Base-by-base conservation (phyloP, 768 basidiomycete species). In the Boletus pseudopeckii region DNA sequence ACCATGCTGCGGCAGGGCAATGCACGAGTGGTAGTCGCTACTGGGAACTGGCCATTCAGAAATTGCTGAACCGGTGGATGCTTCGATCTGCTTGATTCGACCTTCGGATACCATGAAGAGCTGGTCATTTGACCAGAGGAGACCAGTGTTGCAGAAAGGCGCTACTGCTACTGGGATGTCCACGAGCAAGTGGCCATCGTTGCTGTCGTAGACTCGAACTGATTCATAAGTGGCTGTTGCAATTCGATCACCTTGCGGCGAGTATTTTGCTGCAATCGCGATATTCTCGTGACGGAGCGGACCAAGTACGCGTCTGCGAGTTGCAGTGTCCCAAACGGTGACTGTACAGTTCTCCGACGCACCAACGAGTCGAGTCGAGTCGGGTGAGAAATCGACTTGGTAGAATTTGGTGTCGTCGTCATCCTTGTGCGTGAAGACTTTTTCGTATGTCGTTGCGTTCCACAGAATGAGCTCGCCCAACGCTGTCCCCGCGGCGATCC, bases 51-150 rank as follows among this genome's bases (percentile, higher is more conserved):
- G 11, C 57, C 48, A 51, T 20, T 45, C 37, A 0, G 45, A 44
- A 17, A 50, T 7, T 4, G 2, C 5, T 37, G 22, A 50, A 10
- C 52, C 57, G 1, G 48, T 59, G 7, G 26, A 46, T 17, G 22
- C 20, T 15, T 59, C 17, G 5, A 59, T 17, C 5, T 40, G n/a
- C 7, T 50, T 55, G 47, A 56, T 50, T 34, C 13, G 40, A 2
- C 4, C 26, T 7, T 36, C 20, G 13, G 48, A 36, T n/a, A 53
- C 5, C n/a, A 53, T 17, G 2, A 53, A 38, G 22, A 60, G 39
- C 1, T 47, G 32, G 4, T 55, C 26, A 2, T 44, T 34, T 0
- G 32, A 46, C 58, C 59, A 60, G 36, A 55, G 37, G 13, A 55
- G 58, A 44, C 41, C 26, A 5, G 9, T 41, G 50, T 55, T 37